Percentiles rank a stretch among this genome's conserved stretches.
Evolutionary conservation across 306 rosid species (phyloP).

Genomic region (Argentina anserina): DNA sequence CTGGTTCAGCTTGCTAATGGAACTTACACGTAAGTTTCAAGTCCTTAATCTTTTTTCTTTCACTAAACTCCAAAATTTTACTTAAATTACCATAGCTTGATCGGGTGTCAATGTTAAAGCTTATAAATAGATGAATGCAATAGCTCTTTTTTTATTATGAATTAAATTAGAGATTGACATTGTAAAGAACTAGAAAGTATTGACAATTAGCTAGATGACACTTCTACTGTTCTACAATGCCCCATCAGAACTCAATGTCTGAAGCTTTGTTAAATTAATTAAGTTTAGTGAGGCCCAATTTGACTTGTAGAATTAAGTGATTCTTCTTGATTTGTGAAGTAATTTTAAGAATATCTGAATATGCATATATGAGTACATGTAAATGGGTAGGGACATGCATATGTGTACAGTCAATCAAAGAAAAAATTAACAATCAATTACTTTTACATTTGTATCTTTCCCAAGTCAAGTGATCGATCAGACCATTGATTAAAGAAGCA

Average conservation of each 20-base stretch:
- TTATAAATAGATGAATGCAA: background rate
- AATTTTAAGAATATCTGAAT: background rate
- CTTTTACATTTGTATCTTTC: conserved; percentile 1
- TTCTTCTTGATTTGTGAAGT: background rate
- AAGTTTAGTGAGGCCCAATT: background rate
- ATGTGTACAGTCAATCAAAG: background rate
- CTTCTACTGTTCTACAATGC: background rate
- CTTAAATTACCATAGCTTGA: background rate
- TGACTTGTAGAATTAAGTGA: background rate
- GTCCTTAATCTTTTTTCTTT: background rate
- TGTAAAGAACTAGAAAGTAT: background rate
- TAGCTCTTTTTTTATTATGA: no score
- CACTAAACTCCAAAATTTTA: background rate
- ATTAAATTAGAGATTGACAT: background rate
- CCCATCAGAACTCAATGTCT: background rate
- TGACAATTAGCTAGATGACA: background rate
- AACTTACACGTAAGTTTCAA: conserved; percentile 60
- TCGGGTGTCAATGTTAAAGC: background rate
- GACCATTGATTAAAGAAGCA: background rate
- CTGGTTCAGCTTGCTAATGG: conserved; percentile 72
- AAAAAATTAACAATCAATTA: background rate
- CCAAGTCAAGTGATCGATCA: conserved; percentile 1
- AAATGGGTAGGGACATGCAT: background rate
- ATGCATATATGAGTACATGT: no score
- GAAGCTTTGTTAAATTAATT: background rate